Percentiles rank a stretch among this genome's conserved stretches.
Evolutionary conservation across 192 early-diverging fungal genomes (phyloP).

Genomic region (Jimgerdemannia lactiflua): DNA sequence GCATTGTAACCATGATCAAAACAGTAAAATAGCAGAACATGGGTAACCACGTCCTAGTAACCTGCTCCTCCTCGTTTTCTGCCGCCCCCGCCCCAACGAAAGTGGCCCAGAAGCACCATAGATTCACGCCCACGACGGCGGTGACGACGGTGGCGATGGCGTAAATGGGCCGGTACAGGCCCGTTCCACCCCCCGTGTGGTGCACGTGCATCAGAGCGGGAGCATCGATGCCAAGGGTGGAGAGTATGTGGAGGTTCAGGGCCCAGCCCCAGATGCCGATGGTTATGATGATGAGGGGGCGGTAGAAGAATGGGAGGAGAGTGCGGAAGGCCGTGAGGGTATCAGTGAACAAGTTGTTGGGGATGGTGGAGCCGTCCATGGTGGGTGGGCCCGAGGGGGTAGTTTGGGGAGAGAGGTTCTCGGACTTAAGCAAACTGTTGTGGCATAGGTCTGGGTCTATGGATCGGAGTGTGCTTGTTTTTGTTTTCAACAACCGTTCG

Average conservation of each 20-base stretch:
- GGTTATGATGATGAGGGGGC: constrained; percentile 44
- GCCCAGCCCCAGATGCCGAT: constrained; percentile 62
- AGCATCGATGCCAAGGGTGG: constrained; percentile 38
- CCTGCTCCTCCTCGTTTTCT: constrained; percentile 5
- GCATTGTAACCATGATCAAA: constrained; percentile 40
- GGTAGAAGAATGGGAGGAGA: constrained; percentile 41
- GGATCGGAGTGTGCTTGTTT: no score
- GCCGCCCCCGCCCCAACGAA: constrained; percentile 14
- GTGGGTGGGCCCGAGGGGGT: neutral
- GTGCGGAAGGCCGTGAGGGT: constrained; percentile 7
- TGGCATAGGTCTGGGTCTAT: no score
- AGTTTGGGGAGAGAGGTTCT: no score
- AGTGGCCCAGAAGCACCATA: constrained; percentile 44
- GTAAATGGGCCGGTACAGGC: constrained; percentile 42
- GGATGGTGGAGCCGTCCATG: constrained; percentile 19
- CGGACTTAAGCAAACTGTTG: no score
- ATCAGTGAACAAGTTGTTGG: neutral
- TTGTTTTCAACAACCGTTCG: no score
- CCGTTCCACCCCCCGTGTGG: constrained; percentile 10
- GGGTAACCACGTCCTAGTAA: constrained; percentile 35
- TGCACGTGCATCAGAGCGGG: constrained; percentile 20
- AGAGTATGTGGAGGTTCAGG: constrained; percentile 47
- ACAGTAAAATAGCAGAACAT: constrained; percentile 39
- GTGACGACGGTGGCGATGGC: constrained; percentile 38
- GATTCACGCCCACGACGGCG: constrained; percentile 37